Conservation (phyloP, 148 eudicot genomes). For the Vaccinium vitisidaea region DNA sequence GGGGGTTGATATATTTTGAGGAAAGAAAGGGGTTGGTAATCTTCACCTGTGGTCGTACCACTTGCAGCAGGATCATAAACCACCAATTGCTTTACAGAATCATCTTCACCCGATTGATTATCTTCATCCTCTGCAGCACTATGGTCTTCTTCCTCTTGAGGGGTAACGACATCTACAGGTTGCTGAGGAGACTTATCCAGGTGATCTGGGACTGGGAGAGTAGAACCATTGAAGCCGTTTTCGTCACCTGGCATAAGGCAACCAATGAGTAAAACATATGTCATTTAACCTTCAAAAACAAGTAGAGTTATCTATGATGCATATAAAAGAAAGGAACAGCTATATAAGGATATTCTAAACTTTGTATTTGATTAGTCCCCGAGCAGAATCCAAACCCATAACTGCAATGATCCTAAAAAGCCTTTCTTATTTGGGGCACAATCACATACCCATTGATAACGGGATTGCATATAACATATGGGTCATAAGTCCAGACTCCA, state of each 20-base stretch:
- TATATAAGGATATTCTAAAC: background rate
- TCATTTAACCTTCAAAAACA: background rate
- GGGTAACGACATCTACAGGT: slow-evolving; percentile 29
- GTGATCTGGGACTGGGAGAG: slow-evolving; percentile 19
- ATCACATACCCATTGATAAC: slow-evolving; percentile 26
- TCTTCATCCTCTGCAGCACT: slow-evolving; percentile 21
- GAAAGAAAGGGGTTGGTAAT: slow-evolving; percentile 18
- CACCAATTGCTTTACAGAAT: slow-evolving; percentile 58
- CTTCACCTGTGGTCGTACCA: slow-evolving; percentile 19
- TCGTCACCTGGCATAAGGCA: slow-evolving; percentile 17
- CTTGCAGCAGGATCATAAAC: no score
- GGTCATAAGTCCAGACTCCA: slow-evolving; percentile 22
- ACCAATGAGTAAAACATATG: background rate
- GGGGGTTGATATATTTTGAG: slow-evolving; percentile 7
- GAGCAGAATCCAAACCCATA: slow-evolving; percentile 37
- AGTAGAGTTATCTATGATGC: background rate
- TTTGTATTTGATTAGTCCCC: slow-evolving; percentile 23
- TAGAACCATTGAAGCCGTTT: slow-evolving; percentile 24
- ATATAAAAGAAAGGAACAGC: background rate
- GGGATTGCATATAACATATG: slow-evolving; percentile 35
- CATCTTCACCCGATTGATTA: slow-evolving; percentile 24
- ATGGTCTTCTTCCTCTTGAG: slow-evolving; percentile 32
- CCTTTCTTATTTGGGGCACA: slow-evolving; percentile 23
- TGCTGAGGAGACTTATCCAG: slow-evolving; percentile 18
- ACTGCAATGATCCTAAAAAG: slow-evolving; percentile 21